Conservation (phyloP, 306 rosid species). For the Quercus ilex region DNA sequence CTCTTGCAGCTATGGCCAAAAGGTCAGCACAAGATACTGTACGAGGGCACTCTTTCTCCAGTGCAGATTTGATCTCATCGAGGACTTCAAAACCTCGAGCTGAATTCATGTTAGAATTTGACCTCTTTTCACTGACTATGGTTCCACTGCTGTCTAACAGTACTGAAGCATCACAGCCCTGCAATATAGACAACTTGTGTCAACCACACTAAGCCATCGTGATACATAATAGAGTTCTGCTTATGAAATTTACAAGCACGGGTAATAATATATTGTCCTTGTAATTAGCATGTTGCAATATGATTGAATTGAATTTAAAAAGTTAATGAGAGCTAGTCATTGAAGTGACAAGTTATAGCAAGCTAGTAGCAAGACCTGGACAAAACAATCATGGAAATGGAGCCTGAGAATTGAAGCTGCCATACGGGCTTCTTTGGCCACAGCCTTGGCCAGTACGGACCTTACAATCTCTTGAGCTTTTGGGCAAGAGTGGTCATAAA, state of each 20-base stretch:
- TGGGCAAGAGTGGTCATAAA: conserved; percentile 71
- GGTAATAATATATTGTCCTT: background rate
- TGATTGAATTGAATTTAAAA: too few species aligned
- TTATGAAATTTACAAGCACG: background rate
- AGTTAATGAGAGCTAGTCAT: too few species aligned
- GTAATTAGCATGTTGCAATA: too few species aligned
- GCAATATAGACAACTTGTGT: conserved; percentile 19
- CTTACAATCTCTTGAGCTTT: conserved; percentile 61
- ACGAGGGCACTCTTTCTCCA: conserved; percentile 71
- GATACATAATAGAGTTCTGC: background rate
- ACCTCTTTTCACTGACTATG: conserved; percentile 62
- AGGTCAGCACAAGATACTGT: conserved; percentile 92
- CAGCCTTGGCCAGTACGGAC: conserved; percentile 61
- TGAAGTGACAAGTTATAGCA: too few species aligned
- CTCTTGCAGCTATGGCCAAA: conserved; percentile 82
- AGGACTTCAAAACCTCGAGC: conserved; percentile 74
- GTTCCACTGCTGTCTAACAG: conserved; percentile 62
- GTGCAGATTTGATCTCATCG: conserved; percentile 71
- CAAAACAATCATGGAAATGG: conserved; percentile 93
- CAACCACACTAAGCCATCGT: background rate
- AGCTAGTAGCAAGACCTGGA: conserved; percentile 45
- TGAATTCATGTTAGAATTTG: conserved; percentile 75
- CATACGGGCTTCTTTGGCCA: conserved; percentile 60
- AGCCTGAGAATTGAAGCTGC: conserved; percentile 87
- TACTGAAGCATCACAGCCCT: conserved; percentile 93